Conservation (phyloP, 1,284 basidiomycete species). For the Boletellus sp. region DNA sequence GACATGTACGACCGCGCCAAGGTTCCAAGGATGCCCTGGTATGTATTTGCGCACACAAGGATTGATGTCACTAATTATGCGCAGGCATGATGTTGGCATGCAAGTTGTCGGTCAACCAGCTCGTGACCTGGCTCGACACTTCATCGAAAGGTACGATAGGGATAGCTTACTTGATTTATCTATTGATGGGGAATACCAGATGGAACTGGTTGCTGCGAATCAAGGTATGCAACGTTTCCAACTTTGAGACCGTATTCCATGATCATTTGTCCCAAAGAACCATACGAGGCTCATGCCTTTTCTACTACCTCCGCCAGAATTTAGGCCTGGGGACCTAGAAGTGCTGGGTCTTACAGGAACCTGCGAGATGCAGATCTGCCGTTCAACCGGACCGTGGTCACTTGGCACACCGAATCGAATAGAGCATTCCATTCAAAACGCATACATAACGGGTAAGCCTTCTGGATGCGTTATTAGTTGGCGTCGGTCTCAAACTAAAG, state of each 20-base stretch:
- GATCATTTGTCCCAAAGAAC: slow-evolving; percentile 49
- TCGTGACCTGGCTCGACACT: slow-evolving; percentile 92
- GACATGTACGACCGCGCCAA: slow-evolving; percentile 92
- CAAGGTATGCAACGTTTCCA: slow-evolving; percentile 53
- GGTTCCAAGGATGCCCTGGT: slow-evolving; percentile 97
- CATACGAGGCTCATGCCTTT: slow-evolving; percentile 93
- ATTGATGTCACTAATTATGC: background rate
- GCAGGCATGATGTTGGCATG: slow-evolving; percentile 92
- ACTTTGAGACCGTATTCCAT: background rate
- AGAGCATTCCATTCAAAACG: slow-evolving; percentile 94
- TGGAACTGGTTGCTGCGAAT: slow-evolving; percentile 92
- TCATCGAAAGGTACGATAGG: slow-evolving; percentile 74
- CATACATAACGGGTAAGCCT: slow-evolving; percentile 79
- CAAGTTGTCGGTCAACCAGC: slow-evolving; percentile 97
- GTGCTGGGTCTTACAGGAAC: slow-evolving; percentile 89
- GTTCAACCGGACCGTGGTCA: slow-evolving; percentile 95
- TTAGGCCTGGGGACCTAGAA: slow-evolving; percentile 77
- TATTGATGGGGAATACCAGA: slow-evolving; percentile 37
- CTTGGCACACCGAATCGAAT: slow-evolving; percentile 84
- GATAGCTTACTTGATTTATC: slow-evolving; percentile 10
- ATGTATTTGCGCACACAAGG: slow-evolving; percentile 18
- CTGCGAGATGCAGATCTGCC: slow-evolving; percentile 95
- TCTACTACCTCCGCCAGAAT: slow-evolving; percentile 91
- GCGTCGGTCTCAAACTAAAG: background rate
- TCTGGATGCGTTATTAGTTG: background rate